Conservation (phyloP, 1,284 basidiomycete genomes). For the Ustanciosporium gigantosporum region DNA sequence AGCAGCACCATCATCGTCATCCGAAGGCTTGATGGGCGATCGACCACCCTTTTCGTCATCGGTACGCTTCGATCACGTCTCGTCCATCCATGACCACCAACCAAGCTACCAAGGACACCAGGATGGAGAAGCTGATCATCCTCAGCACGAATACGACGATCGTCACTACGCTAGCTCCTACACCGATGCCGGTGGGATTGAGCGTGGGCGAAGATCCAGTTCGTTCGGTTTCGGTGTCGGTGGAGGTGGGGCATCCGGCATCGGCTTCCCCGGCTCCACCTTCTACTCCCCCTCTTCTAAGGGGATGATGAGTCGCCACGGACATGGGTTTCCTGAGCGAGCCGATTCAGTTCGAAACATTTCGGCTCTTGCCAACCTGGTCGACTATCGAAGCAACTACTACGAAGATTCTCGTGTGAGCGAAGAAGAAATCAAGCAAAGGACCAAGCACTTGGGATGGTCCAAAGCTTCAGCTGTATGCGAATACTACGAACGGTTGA, state of each 20-base stretch:
- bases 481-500: constrained; percentile 52
- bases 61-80: too few relatives aligned
- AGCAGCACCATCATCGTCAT: too few relatives aligned
- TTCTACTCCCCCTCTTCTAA: constrained; percentile 26
- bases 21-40: too few relatives aligned
- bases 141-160: constrained; percentile 5
- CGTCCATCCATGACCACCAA: constrained; percentile 1
- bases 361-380: constrained; percentile 46
- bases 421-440: constrained; percentile 41
- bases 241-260: background rate
- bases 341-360: constrained; percentile 52
- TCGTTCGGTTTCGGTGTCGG: constrained; percentile 18
- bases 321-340: constrained; percentile 41
- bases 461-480: constrained; percentile 34
- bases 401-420: constrained; percentile 45
- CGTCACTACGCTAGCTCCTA: constrained; percentile 15
- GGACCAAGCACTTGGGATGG: constrained; percentile 21
- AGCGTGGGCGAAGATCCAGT: constrained; percentile 14
- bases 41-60: too few relatives aligned
- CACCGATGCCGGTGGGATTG: too few relatives aligned
- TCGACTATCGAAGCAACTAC: constrained; percentile 53
- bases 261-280: constrained; percentile 13
- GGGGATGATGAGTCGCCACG: constrained; percentile 28
- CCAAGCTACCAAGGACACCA: background rate
- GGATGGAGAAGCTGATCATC: too few relatives aligned